Base-by-base conservation (phyloP, 208 protist species). In the Trypanosoma theileri region DNA sequence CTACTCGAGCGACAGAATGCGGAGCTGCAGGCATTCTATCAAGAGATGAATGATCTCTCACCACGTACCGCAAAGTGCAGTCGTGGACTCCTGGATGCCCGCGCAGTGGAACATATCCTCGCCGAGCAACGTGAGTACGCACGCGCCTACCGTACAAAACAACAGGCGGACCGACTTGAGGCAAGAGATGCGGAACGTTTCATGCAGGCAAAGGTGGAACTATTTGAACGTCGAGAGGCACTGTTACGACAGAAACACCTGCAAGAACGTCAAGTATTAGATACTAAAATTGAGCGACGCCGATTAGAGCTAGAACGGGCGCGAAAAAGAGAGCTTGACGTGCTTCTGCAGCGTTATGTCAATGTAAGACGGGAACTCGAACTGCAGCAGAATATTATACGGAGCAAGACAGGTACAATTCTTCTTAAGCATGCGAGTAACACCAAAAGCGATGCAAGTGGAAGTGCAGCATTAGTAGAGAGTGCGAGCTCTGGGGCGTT, bases 1-100 rank as follows among this genome's bases (percentile, higher is more conserved):
- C 80, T 97, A 72, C 73, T 94, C 35, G 88, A 95, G 85, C 90
- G 86, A n/a, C 91, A 96, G 72, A 95, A 91, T 71, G 81, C 89
- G 21, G 88, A 95, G 61, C 74, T 97, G n/a, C 52, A 83, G 13
- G 62, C 35, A 16, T 94, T 97, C 50, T 84, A 93, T 56, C 69
- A 86, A 58, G 86, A 91, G 50, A 87, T 96, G 72, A 77, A 78
- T 16, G 67, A 70, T 31, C 76, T 79, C 64, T 75, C 77, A 22
- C 89, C 89, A 40, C 66, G 73, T 44, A 40, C 88, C 13, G 57
- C 69, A 12, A 89, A 84, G 66, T 93, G 88, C 65, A 95, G 88
- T 58, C 75, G 86, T 14, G 70, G 75, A 17, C 81, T 97, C 26
- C 53, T 98, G 19, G 85, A 96, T 56, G 71, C 89, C 8, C 87